Conservation (phyloP, 805 yeast species). For the Saccharomycopsis selenospora region DNA sequence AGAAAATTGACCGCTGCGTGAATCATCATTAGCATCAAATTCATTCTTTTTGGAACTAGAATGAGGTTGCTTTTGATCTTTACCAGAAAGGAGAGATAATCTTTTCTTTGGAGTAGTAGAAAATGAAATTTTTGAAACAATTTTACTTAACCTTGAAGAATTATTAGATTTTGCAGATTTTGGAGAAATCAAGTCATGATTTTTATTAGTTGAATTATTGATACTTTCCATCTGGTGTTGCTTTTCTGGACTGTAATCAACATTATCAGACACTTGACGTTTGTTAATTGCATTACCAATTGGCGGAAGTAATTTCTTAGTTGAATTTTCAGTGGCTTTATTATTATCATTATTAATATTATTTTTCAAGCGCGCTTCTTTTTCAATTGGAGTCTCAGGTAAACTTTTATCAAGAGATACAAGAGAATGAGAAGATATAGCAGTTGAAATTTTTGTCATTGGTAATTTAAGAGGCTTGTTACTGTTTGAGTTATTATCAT, state of each 20-base stretch:
- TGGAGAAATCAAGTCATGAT: constrained; percentile 3
- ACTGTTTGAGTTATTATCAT: background rate
- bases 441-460: background rate
- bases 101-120: constrained; percentile 10
- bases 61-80: background rate
- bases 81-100: constrained; percentile 2
- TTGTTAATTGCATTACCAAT: constrained; percentile 15
- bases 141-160: constrained; percentile 11
- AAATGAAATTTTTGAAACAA: constrained; percentile 15
- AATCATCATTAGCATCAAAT: background rate
- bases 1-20: background rate
- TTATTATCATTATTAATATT: background rate
- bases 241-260: no score
- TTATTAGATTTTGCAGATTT: background rate
- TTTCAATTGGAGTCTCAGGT: constrained; percentile 5
- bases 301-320: constrained; percentile 11
- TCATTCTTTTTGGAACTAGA: background rate
- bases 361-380: background rate
- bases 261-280: no score
- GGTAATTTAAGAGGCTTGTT: background rate
- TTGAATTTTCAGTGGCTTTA: background rate
- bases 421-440: background rate
- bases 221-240: no score
- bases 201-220: no score
- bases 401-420: constrained; percentile 2